Conservation (phyloP, 306 rosid species). For the Cucumis cinereus region DNA sequence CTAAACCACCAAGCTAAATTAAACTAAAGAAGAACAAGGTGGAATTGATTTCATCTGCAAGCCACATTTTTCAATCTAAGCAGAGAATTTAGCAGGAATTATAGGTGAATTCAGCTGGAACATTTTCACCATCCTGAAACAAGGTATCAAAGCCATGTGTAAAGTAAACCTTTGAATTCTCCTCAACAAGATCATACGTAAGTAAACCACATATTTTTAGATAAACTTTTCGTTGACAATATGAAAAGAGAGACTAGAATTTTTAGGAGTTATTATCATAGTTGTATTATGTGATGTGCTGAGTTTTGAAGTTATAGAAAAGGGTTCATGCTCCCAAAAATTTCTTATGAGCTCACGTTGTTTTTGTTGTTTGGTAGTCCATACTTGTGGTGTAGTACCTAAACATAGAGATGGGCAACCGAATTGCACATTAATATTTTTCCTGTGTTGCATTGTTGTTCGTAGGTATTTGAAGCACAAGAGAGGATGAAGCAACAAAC, state of each 20-base stretch:
- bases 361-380: not conserved
- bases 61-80: no score
- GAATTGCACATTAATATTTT: not conserved
- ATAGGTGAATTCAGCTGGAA: no score
- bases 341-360: not conserved
- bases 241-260: not conserved
- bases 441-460: not conserved
- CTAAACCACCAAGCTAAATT: no score
- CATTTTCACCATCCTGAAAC: no score
- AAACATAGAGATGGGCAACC: not conserved
- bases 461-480: slow-evolving; percentile 79
- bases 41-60: no score
- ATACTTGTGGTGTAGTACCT: not conserved
- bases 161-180: no score
- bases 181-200: no score
- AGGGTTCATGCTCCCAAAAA: not conserved
- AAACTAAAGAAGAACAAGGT: no score
- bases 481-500: slow-evolving; percentile 86
- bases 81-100: no score
- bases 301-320: not conserved
- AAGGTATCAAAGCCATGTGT: no score
- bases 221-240: no score
- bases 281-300: not conserved
- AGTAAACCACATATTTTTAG: no score
- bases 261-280: not conserved